Conservation (phyloP, 371 early-diverging fungal species). For the Mortierella sp. region DNA sequence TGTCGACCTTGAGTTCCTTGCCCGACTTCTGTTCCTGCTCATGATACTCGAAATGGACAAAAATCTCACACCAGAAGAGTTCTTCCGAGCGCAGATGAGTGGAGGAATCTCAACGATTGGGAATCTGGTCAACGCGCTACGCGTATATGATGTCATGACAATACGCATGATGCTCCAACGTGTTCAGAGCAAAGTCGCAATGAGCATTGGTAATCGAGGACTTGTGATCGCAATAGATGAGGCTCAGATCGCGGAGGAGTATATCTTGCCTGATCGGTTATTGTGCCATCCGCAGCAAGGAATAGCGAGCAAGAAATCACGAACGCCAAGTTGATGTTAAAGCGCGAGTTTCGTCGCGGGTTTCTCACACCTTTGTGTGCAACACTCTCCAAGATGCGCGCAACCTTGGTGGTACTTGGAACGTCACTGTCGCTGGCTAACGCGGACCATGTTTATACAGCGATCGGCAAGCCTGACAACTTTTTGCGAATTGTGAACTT, state of each 20-base stretch:
- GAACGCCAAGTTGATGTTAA: neutral
- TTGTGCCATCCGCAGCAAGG: neutral
- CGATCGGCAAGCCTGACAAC: slow-evolving; percentile 15
- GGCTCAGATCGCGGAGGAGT: slow-evolving; percentile 25
- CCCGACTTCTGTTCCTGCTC: slow-evolving; percentile 28
- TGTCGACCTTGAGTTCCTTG: slow-evolving; percentile 25
- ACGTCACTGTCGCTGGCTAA: slow-evolving; percentile 34
- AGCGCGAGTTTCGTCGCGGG: neutral
- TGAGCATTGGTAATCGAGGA: slow-evolving; percentile 8
- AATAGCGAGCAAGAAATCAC: neutral
- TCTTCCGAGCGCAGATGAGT: slow-evolving; percentile 45
- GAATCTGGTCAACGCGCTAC: slow-evolving; percentile 10
- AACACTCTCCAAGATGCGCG: slow-evolving; percentile 7
- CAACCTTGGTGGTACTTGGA: slow-evolving; percentile 45
- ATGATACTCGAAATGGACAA: slow-evolving; percentile 23
- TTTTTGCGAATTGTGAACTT: neutral
- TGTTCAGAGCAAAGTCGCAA: slow-evolving; percentile 7
- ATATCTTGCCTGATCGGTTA: neutral
- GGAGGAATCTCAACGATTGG: slow-evolving; percentile 28
- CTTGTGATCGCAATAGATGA: slow-evolving; percentile 52
- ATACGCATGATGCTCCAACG: slow-evolving; percentile 16
- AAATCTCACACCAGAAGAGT: slow-evolving; percentile 33
- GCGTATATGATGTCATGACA: slow-evolving; percentile 14
- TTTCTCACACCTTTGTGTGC: slow-evolving; percentile 11
- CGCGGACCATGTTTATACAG: slow-evolving; percentile 37